Conservation (phyloP, 2,329 filamentous ascomycete species). For the Exophiala spinifera region DNA sequence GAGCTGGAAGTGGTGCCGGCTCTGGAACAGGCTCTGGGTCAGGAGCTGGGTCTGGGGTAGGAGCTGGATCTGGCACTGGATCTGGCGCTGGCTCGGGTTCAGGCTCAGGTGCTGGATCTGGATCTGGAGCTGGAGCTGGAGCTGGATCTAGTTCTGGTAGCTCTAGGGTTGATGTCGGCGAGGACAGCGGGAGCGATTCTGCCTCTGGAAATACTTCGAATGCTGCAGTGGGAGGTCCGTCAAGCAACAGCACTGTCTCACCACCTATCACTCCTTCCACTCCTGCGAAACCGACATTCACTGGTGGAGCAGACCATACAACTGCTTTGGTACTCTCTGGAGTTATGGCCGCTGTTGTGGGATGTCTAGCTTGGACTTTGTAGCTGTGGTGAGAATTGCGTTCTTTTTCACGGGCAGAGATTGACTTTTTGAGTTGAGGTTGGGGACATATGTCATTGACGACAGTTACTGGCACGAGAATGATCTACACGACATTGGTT, state of each 20-base stretch:
- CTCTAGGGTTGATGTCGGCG: slow-evolving; percentile 11
- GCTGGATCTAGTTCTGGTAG: neutral
- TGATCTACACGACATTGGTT: neutral
- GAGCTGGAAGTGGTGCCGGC: slow-evolving; percentile 9
- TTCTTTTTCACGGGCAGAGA: neutral
- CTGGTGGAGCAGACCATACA: slow-evolving; percentile 9
- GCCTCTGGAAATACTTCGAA: slow-evolving; percentile 5
- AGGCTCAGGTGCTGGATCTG: slow-evolving; percentile 12
- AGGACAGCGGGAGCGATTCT: slow-evolving; percentile 19
- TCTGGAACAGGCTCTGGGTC: slow-evolving; percentile 6
- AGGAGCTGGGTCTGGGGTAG: slow-evolving; percentile 5
- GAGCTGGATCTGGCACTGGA: slow-evolving; percentile 7
- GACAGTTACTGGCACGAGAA: neutral
- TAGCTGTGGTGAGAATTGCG: slow-evolving; percentile 4
- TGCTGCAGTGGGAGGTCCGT: slow-evolving; percentile 1
- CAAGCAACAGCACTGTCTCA: slow-evolving; percentile 11
- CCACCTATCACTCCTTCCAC: slow-evolving; percentile 16
- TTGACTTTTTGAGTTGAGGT: neutral
- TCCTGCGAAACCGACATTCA: slow-evolving; percentile 3
- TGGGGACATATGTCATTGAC: slow-evolving; percentile 7
- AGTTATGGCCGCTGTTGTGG: slow-evolving; percentile 17
- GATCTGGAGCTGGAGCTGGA: slow-evolving; percentile 5
- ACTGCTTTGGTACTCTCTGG: slow-evolving; percentile 15
- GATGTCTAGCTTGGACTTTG: slow-evolving; percentile 19
- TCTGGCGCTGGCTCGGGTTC: slow-evolving; percentile 17